A percentile compares a stretch with the other conserved stretches of the same genome.
Conservation (phyloP, 169 alveolate species). For the Besnoitia besnoiti region DNA sequence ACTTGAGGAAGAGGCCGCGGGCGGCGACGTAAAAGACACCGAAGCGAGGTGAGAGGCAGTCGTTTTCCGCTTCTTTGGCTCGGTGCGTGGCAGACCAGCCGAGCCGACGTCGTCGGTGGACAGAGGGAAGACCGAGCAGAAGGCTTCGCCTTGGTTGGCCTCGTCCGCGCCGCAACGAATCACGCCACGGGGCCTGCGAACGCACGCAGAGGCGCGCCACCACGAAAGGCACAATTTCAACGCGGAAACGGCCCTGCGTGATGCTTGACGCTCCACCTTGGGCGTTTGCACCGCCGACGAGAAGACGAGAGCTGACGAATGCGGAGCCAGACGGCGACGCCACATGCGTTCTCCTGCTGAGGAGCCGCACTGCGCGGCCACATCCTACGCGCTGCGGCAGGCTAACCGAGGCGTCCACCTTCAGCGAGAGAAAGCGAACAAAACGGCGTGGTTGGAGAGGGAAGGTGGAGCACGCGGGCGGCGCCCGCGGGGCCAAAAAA, state of each 20-base stretch:
- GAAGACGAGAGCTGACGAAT: no score
- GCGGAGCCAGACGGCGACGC: no score
- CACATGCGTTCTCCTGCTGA: no score
- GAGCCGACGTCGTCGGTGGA: background rate
- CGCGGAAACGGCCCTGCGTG: no score
- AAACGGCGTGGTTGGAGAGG: background rate
- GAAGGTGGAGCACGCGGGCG: background rate
- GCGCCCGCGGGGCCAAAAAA: background rate
- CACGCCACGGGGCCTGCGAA: background rate
- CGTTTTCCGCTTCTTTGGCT: background rate
- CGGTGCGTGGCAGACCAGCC: background rate
- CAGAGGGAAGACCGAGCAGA: conserved; percentile 7
- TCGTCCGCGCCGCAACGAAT: background rate
- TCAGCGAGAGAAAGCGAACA: background rate
- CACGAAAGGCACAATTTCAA: no score
- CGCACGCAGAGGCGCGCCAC: background rate
- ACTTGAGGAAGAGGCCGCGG: background rate
- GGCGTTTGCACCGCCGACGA: no score
- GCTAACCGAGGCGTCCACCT: no score
- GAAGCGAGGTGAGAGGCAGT: background rate
- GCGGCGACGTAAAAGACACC: background rate
- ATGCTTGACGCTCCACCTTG: no score
- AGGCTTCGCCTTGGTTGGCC: background rate
- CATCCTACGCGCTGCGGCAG: no score
- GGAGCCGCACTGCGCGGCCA: no score